Base-by-base conservation (phyloP, 2,329 filamentous ascomycete species). In the Epichloe hybrida region DNA sequence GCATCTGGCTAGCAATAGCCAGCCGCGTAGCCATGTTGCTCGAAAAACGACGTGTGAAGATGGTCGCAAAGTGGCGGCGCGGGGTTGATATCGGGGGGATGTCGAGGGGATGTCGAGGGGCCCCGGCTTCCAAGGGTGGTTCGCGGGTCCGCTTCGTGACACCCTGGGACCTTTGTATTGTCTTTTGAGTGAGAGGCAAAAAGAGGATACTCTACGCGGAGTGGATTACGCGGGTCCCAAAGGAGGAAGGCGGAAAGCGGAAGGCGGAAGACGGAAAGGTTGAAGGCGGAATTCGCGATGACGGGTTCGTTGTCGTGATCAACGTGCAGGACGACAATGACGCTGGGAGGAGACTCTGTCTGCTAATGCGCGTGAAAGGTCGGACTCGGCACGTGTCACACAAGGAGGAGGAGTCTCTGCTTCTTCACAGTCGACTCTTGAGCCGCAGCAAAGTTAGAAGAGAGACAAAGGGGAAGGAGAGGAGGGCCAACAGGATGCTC, bases 1-100 rank as follows among this genome's bases (percentile, higher is more conserved):
- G 77, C 76, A 81, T 80, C 58, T 66, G 66, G 47, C 59, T 65
- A 50, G 63, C 51, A 50, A 58, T 56, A 57, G 60, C 63, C 61
- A 64, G 68, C 54, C 61, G 66, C 45, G 66, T 54, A 44, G 65
- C 59, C 66, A 69, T 69, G 20, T 37, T 36, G 39, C 20, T 36
- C 17, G 47, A 38, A 27, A 20, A 34, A 9, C 1, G 36, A 15
- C 17, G 17, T 17, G 47, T 40, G 15, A 21, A n/a, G 38, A 31
- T 39, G 12, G 40, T 41, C 39, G 48, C 35, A 23, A 37, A 34
- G 17, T 40, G 44, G 40, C 21, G 38, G 49, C 50, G 50, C 49
- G 49, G 46, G 48, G 51, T 52, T 44, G 42, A 40, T 45, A 12
- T 39, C 37, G 17, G 2, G 17, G 17, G 17, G 17, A 17, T 17